Evolutionary conservation across 1,284 basidiomycete species (phyloP).

Genomic region (Hymenochaete sp.): DNA sequence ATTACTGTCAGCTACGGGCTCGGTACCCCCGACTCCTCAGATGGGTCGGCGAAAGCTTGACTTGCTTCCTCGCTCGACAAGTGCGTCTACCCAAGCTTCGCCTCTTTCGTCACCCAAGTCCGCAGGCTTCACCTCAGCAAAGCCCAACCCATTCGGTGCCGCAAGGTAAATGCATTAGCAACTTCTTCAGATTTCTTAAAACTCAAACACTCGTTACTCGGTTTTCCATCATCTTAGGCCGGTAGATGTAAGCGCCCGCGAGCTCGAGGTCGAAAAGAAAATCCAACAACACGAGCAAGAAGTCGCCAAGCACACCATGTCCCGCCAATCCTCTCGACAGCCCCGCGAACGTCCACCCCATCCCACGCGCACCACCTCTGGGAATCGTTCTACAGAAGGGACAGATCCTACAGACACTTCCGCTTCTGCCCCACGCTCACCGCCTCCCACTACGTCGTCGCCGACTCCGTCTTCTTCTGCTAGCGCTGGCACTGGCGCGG

Average conservation of each 20-base stretch:
- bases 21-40: constrained; percentile 74
- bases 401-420: neutral
- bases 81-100: constrained; percentile 51
- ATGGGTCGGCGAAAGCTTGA: constrained; percentile 71
- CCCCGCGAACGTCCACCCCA: constrained; percentile 48
- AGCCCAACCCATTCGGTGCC: constrained; percentile 78
- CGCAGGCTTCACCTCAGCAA: constrained; percentile 34
- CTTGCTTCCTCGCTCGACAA: constrained; percentile 68
- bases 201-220: constrained; percentile 1
- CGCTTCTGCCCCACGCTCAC: constrained; percentile 20
- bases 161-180: constrained; percentile 49
- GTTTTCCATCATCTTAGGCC: constrained; percentile 43
- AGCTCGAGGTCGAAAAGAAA: constrained; percentile 65
- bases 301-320: constrained; percentile 42
- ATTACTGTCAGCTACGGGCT: constrained; percentile 46
- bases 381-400: constrained; percentile 22
- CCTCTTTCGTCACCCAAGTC: constrained; percentile 72
- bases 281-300: constrained; percentile 57
- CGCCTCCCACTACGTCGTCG: constrained; percentile 26
- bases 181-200: neutral
- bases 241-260: constrained; percentile 73
- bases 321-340: constrained; percentile 59
- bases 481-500: constrained; percentile 25
- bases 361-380: no score
- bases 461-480: constrained; percentile 11